Percentiles rank a stretch among this genome's conserved stretches.
phyloP scores from a whole-genome alignment of 345 rosid species.

The Melaleuca alternifolia region DNA sequence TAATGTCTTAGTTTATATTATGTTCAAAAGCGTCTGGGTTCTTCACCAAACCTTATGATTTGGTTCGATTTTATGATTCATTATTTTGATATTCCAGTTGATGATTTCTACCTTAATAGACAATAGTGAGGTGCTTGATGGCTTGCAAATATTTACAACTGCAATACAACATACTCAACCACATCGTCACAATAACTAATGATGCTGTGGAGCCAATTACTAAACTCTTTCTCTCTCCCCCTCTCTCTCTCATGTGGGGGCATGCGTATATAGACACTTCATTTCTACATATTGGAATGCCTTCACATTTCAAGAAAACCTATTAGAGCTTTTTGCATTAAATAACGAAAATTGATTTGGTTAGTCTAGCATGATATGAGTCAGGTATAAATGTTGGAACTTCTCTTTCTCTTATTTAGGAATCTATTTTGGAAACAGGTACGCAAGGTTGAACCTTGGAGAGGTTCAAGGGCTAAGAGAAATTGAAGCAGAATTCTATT shows the following conservation, averaged over 20 bases:
- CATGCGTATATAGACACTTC: not conserved
- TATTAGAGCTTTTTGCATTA: not conserved
- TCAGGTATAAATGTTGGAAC: not conserved
- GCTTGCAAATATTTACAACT: not conserved
- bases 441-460: constrained; percentile 42
- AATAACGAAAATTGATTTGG: not conserved
- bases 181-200: not conserved
- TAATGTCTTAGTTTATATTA: not conserved
- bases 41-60: not conserved
- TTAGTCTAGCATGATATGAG: not conserved
- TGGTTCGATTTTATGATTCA: not conserved
- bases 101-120: not conserved
- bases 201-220: not conserved
- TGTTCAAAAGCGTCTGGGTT: not conserved
- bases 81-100: not conserved
- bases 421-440: constrained; percentile 26
- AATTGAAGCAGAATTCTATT: constrained; percentile 49
- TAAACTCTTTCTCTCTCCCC: not conserved
- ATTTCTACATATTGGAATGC: not conserved
- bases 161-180: not conserved
- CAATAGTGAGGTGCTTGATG: not conserved
- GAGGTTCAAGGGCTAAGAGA: constrained; percentile 55
- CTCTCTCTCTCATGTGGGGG: not conserved
- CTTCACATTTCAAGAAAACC: not conserved
- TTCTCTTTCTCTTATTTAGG: not conserved